Evolutionary conservation across 495 filamentous ascomycete species (phyloP).

Genomic region (Penicillium goetzii): DNA sequence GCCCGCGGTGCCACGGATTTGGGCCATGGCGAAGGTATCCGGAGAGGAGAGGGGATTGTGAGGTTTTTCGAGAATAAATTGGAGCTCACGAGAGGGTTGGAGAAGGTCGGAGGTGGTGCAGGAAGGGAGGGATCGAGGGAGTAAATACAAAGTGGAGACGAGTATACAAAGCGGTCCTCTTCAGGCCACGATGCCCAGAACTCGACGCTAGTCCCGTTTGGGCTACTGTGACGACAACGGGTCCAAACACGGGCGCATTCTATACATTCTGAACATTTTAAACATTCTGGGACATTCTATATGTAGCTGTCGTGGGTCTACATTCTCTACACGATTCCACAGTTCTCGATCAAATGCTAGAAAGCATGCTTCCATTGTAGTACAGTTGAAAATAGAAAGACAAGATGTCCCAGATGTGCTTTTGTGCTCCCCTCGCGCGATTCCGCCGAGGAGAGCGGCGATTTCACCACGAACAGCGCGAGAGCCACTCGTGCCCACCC

Average conservation of each 20-base stretch:
- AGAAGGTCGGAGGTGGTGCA: constrained; percentile 13
- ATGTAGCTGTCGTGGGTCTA: too few relatives aligned
- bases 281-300: too few relatives aligned
- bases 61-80: constrained; percentile 1
- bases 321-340: constrained; percentile 1
- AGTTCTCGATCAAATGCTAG: constrained; percentile 2
- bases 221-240: constrained; percentile 42
- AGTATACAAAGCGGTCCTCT: constrained; percentile 34
- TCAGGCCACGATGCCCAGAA: constrained; percentile 53
- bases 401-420: constrained; percentile 20
- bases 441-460: neutral
- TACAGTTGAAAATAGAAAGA: constrained; percentile 20
- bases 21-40: constrained; percentile 68
- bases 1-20: constrained; percentile 93
- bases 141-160: constrained; percentile 33
- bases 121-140: constrained; percentile 21
- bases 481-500: constrained; percentile 19
- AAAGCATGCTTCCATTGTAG: constrained; percentile 24
- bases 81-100: constrained; percentile 7
- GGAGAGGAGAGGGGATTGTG: constrained; percentile 11
- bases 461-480: constrained; percentile 23
- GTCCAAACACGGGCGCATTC: constrained; percentile 8
- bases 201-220: constrained; percentile 37
- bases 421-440: constrained; percentile 15
- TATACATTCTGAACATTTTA: constrained; percentile 6